These are phyloP conservation scores for Wallemia mellicola DNA, from an alignment of 1,284 basidiomycete species.

Conservation along the genomic window DNA sequence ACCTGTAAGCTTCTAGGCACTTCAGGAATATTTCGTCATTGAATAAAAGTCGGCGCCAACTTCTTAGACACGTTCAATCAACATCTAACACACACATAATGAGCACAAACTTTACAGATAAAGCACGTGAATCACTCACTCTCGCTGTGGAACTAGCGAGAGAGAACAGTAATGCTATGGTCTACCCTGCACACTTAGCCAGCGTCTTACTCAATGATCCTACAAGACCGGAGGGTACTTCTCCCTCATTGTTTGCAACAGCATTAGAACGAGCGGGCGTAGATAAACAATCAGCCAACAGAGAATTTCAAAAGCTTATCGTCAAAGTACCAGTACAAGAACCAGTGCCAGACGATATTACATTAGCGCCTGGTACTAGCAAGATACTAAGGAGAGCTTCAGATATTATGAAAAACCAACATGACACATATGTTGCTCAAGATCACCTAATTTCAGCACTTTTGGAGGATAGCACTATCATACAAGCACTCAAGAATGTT, in stretches of 20 bases:
- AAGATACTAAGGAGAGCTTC: constrained; percentile 52
- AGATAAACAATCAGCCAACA: constrained; percentile 18
- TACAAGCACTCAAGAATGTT: constrained; percentile 37
- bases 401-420: constrained; percentile 61
- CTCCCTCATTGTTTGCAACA: constrained; percentile 33
- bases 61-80: background rate
- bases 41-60: too few relatives aligned
- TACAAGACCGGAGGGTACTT: constrained; percentile 14
- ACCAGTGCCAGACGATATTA: background rate
- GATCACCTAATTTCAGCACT: constrained; percentile 52
- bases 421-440: constrained; percentile 76
- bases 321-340: background rate
- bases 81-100: background rate
- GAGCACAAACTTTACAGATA: constrained; percentile 31
- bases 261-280: constrained; percentile 48
- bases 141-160: constrained; percentile 47
- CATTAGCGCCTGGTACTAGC: background rate
- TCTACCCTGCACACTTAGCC: constrained; percentile 44
- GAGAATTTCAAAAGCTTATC: background rate
- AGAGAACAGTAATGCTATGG: constrained; percentile 51
- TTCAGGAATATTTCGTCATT: too few relatives aligned
- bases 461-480: constrained; percentile 36
- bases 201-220: constrained; percentile 38
- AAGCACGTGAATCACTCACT: constrained; percentile 31
- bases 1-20: too few relatives aligned